Evolutionary conservation across 2,329 filamentous ascomycete species (phyloP).

Genomic region (Colletotrichum shisoi): DNA sequence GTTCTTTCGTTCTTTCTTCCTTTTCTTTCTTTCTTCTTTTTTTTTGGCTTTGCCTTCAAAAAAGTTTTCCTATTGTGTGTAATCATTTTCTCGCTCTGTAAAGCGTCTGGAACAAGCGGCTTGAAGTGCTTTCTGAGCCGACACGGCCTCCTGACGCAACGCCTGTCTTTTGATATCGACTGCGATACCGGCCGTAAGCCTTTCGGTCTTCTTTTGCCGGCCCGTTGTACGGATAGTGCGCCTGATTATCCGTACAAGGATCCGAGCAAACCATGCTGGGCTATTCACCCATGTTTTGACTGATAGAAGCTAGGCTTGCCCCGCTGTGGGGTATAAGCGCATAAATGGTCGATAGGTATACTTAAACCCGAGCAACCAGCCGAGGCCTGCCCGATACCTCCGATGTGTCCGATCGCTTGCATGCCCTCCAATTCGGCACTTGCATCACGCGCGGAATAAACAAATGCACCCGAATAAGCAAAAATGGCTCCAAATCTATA

Average conservation of each 20-base stretch:
- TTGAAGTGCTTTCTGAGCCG: slow-evolving; percentile 5
- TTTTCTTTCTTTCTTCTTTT: too few relatives aligned
- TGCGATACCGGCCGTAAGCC: not conserved
- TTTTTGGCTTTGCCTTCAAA: not conserved
- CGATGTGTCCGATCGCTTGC: too few relatives aligned
- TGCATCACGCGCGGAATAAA: slow-evolving; percentile 1
- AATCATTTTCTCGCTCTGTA: not conserved
- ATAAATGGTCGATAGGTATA: slow-evolving; percentile 14
- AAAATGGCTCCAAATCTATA: slow-evolving; percentile 28
- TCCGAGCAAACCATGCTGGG: not conserved
- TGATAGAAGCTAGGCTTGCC: slow-evolving; percentile 5
- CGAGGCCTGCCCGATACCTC: too few relatives aligned
- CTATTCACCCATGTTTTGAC: not conserved
- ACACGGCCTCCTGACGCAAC: not conserved
- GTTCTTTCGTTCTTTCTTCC: too few relatives aligned
- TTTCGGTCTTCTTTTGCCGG: not conserved
- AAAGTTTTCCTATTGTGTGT: not conserved
- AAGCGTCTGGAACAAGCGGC: slow-evolving; percentile 2
- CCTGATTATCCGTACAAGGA: not conserved
- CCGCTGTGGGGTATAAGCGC: slow-evolving; percentile 10
- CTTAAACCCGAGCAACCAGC: too few relatives aligned
- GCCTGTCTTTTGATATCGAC: not conserved
- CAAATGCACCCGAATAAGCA: slow-evolving; percentile 1
- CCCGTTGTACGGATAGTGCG: not conserved
- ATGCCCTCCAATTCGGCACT: too few relatives aligned